Conservation (phyloP, 208 protist species). For the Leishmania lainsoni region DNA sequence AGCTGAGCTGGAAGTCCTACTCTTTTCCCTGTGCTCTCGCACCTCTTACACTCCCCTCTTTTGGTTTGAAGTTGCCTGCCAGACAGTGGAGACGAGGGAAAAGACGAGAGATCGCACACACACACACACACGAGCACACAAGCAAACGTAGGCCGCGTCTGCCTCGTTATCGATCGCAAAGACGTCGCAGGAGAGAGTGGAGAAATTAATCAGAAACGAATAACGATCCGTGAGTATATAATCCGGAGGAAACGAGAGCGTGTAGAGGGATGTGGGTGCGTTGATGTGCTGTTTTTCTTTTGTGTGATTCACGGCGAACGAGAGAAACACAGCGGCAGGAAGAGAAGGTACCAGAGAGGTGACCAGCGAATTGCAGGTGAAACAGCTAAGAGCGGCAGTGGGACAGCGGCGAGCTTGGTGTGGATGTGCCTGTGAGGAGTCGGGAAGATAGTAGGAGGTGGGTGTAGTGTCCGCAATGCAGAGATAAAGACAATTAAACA, state of each 20-base stretch:
- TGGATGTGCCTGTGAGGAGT: background rate
- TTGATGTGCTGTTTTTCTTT: background rate
- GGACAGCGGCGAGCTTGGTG: background rate
- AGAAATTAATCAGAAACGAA: conserved; percentile 3
- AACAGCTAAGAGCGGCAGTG: background rate
- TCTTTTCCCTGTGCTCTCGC: background rate
- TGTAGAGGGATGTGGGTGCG: background rate
- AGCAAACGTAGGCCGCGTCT: background rate
- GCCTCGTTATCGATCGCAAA: background rate
- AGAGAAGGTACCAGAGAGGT: background rate
- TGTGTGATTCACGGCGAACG: background rate
- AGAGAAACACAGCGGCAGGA: background rate
- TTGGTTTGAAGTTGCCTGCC: background rate
- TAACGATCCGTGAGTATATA: background rate
- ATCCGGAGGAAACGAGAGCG: background rate
- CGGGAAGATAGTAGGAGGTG: background rate
- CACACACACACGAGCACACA: background rate
- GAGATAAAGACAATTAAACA: background rate
- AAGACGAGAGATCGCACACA: background rate
- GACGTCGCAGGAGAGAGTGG: background rate
- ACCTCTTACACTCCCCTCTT: background rate
- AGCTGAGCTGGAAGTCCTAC: background rate
- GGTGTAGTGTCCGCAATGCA: background rate
- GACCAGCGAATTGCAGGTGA: background rate
- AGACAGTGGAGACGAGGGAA: background rate